A percentile compares a stretch with the other conserved stretches of the same genome.
These are phyloP conservation scores for Xylaria sp. DNA, from an alignment of 2,329 filamentous ascomycete genomes.

Conservation along the genomic window DNA sequence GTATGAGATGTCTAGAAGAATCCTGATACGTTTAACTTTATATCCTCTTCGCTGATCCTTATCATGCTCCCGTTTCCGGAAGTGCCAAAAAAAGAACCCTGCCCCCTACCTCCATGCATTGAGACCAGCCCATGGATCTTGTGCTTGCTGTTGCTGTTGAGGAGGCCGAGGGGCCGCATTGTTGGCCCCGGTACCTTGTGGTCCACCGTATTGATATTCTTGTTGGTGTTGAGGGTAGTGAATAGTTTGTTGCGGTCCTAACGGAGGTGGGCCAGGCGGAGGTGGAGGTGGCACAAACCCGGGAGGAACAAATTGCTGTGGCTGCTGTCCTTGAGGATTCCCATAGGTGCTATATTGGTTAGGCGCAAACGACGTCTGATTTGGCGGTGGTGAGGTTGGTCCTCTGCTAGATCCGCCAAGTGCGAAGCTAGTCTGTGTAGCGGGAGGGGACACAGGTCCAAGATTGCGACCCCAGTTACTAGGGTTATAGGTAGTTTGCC, in stretches of 20 bases:
- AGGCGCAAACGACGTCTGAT: constrained; percentile 46
- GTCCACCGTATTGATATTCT: constrained; percentile 37
- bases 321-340: constrained; percentile 50
- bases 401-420: constrained; percentile 41
- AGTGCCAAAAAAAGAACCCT: neutral
- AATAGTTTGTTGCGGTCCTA: constrained; percentile 67
- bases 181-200: constrained; percentile 25
- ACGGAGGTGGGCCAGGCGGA: constrained; percentile 65
- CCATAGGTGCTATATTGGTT: constrained; percentile 55
- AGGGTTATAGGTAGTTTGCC: constrained; percentile 60
- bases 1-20: constrained; percentile 10
- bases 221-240: constrained; percentile 52
- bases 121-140: constrained; percentile 60
- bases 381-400: constrained; percentile 64
- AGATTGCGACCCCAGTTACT: constrained; percentile 64
- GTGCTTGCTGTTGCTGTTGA: constrained; percentile 50
- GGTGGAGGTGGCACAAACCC: constrained; percentile 69
- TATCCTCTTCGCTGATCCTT: neutral
- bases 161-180: constrained; percentile 40
- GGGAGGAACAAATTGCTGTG: constrained; percentile 55
- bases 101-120: constrained; percentile 57
- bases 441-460: constrained; percentile 54
- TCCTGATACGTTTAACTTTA: constrained; percentile 8
- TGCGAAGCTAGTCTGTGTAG: constrained; percentile 47
- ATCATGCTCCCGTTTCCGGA: neutral